Conservation (phyloP, 768 basidiomycete genomes). For the Agaricus sinodeliciosus region DNA sequence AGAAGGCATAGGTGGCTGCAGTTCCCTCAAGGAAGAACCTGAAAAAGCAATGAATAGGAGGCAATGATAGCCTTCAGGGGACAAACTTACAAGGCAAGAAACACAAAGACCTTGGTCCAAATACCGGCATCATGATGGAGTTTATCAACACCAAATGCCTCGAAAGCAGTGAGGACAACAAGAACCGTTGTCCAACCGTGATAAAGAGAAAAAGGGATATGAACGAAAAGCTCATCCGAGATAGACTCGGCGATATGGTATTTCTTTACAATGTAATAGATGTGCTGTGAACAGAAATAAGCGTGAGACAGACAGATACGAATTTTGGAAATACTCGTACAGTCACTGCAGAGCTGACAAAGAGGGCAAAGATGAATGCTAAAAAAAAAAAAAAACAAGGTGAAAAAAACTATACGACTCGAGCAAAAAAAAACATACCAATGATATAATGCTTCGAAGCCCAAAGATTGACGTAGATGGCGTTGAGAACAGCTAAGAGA, state of each 20-base stretch:
- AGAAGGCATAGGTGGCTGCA: constrained; percentile 92
- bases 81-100: constrained; percentile 71
- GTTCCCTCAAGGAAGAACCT: constrained; percentile 92
- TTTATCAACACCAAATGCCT: constrained; percentile 84
- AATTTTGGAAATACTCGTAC: constrained; percentile 19
- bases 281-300: constrained; percentile 48
- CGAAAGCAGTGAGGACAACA: constrained; percentile 75
- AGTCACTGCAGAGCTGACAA: constrained; percentile 71
- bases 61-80: background rate
- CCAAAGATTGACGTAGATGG: constrained; percentile 88
- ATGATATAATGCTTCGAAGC: constrained; percentile 64
- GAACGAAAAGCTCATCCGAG: constrained; percentile 83
- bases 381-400: constrained; percentile 15
- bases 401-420: background rate
- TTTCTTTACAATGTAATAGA: constrained; percentile 94
- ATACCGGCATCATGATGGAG: constrained; percentile 58
- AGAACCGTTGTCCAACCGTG: constrained; percentile 91
- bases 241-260: constrained; percentile 57
- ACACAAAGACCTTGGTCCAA: constrained; percentile 94
- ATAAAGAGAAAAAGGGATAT: constrained; percentile 94
- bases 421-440: constrained; percentile 28
- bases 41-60: constrained; percentile 1
- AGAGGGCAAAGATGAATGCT: constrained; percentile 85
- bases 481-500: constrained; percentile 79
- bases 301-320: constrained; percentile 22